Percentiles rank a stretch among this genome's conserved stretches.
phyloP scores from a whole-genome alignment of 2,329 filamentous ascomycete genomes.

The Beauveria sp. region DNA sequence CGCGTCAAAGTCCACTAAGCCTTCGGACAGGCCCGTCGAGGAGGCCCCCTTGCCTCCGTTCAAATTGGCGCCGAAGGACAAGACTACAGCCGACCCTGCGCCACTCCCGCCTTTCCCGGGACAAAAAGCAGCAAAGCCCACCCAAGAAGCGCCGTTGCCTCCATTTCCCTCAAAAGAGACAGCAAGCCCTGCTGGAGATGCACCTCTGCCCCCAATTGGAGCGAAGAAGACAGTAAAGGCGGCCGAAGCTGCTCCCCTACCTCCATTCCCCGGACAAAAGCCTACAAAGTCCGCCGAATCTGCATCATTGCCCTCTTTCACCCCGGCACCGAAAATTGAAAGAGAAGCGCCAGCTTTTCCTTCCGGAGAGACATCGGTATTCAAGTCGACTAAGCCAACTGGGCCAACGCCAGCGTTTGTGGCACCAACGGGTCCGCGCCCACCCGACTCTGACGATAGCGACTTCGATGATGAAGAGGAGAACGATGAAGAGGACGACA shows the following conservation, averaged over 20 bases:
- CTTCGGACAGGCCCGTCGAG: constrained; percentile 16
- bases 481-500: constrained; percentile 32
- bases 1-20: neutral
- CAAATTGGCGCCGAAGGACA: constrained; percentile 18
- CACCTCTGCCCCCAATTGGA: constrained; percentile 28
- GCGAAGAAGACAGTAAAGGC: constrained; percentile 18
- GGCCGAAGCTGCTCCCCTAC: constrained; percentile 20
- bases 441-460: constrained; percentile 19
- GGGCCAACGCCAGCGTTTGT: constrained; percentile 8
- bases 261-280: constrained; percentile 25
- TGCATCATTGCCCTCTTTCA: constrained; percentile 33
- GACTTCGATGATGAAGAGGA: constrained; percentile 29
- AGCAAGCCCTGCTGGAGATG: constrained; percentile 13
- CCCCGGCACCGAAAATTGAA: constrained; percentile 15
- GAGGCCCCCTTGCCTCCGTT: constrained; percentile 13
- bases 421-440: constrained; percentile 22
- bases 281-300: constrained; percentile 23
- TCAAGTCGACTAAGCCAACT: constrained; percentile 8
- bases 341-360: neutral
- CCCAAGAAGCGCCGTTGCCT: constrained; percentile 15
- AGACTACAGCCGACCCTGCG: constrained; percentile 5
- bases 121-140: constrained; percentile 14
- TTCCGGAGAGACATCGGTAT: neutral
- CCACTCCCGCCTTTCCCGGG: constrained; percentile 29
- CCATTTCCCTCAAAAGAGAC: neutral